Evolutionary conservation across 83 land plant species (phyloP), one percentile per base, ranked within the genome.

Genomic region (Picea abies): DNA sequence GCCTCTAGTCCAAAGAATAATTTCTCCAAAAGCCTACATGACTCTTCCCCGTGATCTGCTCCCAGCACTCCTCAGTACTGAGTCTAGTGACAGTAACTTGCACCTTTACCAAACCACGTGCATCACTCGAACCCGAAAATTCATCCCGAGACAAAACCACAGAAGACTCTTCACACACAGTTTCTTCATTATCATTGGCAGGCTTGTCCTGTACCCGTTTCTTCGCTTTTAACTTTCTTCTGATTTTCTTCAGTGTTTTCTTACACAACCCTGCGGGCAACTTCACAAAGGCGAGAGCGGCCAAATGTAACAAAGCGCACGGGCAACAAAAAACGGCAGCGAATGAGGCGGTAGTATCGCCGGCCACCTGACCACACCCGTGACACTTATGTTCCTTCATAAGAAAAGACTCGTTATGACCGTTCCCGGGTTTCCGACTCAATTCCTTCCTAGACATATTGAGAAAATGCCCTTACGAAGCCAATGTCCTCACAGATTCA

Each of bases 271-370:
- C 91, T 10, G 89, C 85, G 5, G 93, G 93, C 16, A 91, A 29
- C 77, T 84, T 88, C 85, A 89, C 90, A 47, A 87, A 80, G n/a
- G 88, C 83, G 23, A 91, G 83, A 15, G 85, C 67, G 2, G 87
- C 49, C 61, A 91, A 60, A 76, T 87, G 78, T 68, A 82, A 63
- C 41, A 91, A 15, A 14, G 81, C 89, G 65, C 90, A 91, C 0
- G 93, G 90, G 60, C 90, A 91, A 79, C 93, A 91, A 63, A 87
- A 67, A 9, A 91, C 81, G 23, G 88, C 91, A 7, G 91, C 91
- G 78, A 90, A 91, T 25, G 87, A 90, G 70, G 93, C 93, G 56
- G 89, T 76, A 9, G 88, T 85, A 3, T 84, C 89, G 35, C 91
- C 93, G 12, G 87, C 90, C 1, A 89, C 84, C 86, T 91, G 91